A percentile compares a stretch with the other conserved stretches of the same genome.
Conservation (phyloP, 441 rosid genomes). For the Hura crepitans region DNA sequence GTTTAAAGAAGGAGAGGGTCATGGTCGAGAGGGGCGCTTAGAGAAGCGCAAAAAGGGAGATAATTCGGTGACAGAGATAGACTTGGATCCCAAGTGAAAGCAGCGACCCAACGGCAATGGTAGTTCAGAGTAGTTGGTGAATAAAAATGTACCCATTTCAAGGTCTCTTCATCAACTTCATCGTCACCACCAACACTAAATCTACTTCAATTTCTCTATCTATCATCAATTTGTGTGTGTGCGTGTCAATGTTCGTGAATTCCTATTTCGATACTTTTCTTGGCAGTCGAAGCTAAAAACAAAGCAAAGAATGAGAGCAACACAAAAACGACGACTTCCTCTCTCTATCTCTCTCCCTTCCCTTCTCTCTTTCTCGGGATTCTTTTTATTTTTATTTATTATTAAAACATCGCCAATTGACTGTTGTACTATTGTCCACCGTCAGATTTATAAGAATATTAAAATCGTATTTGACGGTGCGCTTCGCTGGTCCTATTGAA, state of each 20-base stretch:
- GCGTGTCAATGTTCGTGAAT: background rate
- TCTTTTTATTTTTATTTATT: background rate
- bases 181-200: slow-evolving; percentile 17
- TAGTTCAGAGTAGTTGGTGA: slow-evolving; percentile 20
- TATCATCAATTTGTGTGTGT: background rate
- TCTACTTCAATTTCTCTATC: background rate
- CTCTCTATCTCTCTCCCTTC: slow-evolving; percentile 4
- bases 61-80: slow-evolving; percentile 26
- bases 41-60: slow-evolving; percentile 20
- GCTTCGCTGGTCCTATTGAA: no score
- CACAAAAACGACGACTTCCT: slow-evolving; percentile 12
- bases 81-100: slow-evolving; percentile 60
- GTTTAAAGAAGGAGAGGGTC: slow-evolving; percentile 43
- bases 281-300: slow-evolving; percentile 27
- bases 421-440: slow-evolving; percentile 12
- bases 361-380: background rate
- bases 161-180: slow-evolving; percentile 23
- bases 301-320: slow-evolving; percentile 5
- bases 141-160: slow-evolving; percentile 35
- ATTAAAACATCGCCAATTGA: background rate
- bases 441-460: slow-evolving; percentile 13
- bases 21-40: slow-evolving; percentile 46
- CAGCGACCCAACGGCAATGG: slow-evolving; percentile 37
- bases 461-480: no score
- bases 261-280: slow-evolving; percentile 38